Evolutionary conservation across 192 early-diverging fungal species (phyloP), one percentile per base, ranked within the genome.

Genomic region (Coemansia umbellata): DNA sequence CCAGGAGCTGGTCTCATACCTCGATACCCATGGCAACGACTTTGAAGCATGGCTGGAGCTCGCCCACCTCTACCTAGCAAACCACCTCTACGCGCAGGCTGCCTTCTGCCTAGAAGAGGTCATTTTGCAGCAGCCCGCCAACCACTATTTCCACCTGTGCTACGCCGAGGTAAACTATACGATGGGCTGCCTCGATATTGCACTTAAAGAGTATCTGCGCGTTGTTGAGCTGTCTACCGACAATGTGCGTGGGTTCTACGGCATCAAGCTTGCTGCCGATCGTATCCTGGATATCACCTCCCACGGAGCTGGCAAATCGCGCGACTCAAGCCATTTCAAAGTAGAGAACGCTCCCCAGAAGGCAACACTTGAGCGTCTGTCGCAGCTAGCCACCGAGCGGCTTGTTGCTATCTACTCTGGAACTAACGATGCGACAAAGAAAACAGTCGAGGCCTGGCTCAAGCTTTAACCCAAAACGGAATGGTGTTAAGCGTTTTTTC

Each of bases 41-140:
- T 80, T 84, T 54, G 94, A 98, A 61, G 90, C 82, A 1, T 98
- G 95, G 95, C 59, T 91, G 0, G 86, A 92, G 62, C 80, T 98
- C 33, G 77, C 84, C 1, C 63, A 78, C 23, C 63, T 91, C 27
- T 97, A 98, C 61, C 62, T 94, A 17, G 60, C 49, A 5, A 73
- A 84, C 27, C 62, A 84, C 47, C 66, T 87, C 81, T 87, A 88
- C 61, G 64, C 82, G 54, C 91, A 94, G 73, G 94, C 95, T 5
- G 85, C 85, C 11, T 97, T 88, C 61, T 94, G 91, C 58, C 62
- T 88, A 37, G 95, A 98, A 65, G 95, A 98, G 68, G 63, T 91
- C n/a, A 78, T 98, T 41, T 48, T 98, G 52, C 80, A 91, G 36
- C 84, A 88, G 51, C 90, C 92, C n/a, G 73, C 80, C 47, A 90